Base-by-base conservation (phyloP, 345 rosid genomes). In the Linum tenue region DNA sequence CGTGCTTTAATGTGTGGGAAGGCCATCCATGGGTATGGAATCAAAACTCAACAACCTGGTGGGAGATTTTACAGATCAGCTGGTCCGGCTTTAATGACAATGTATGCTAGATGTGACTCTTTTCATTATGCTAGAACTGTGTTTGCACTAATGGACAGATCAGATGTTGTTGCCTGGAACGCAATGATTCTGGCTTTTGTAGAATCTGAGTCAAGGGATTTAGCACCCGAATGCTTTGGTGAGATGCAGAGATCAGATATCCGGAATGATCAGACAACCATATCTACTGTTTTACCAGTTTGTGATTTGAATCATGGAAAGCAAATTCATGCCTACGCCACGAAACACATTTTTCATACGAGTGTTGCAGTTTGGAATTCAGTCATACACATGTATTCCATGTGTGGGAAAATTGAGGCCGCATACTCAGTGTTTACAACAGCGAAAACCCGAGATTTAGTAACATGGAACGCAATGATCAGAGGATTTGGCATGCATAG, bases 401-500 rank as follows among this genome's bases (percentile, higher is more conserved):
- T 70, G 44, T 53, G 77, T 58, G 84, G 83, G 31, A 62, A 67
- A 59, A 65, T 72, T 51, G 39, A 37, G 63, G 70, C 59, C 6
- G 79, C 84, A 44, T 37, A 40, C 42, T 51, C 68, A 17, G 63
- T 77, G 37, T 80, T 77, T 38, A 59, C 69, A 39, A 62, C 44
- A n/a, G 65, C 73, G 70, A 62, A 55, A 44, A n/a, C 14, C 15
- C 69, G 64, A 68, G 84, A 80, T 61, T 36, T 72, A 48, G 76
- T 80, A 14, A 69, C 83, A n/a, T 80, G 83, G 83, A 80, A 80
- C 69, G 56, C 79, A 40, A 75, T 77, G 76, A 74, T 77, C 3
- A 71, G 76, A 64, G 81, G 77, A 67, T 74, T 67, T 65, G 79
- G 75, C 48, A 75, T 72, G 70, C 77, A 79, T 12, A 79, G 82